These are phyloP conservation scores for Pythium brachiatum DNA, from an alignment of 352 stramenopile genomes.

Conservation along the genomic window DNA sequence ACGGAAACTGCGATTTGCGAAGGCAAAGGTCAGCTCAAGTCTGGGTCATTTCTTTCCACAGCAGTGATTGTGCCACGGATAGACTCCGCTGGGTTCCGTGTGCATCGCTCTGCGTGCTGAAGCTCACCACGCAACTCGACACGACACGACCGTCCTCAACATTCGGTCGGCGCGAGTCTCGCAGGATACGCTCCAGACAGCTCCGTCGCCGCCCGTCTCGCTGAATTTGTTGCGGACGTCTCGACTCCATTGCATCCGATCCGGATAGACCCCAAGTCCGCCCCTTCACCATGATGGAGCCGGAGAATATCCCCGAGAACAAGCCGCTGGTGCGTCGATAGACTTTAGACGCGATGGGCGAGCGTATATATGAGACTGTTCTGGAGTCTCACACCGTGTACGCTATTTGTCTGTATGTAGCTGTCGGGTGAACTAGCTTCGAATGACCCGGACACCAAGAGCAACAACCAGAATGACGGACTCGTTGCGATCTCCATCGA, in stretches of 20 bases:
- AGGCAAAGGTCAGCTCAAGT: not conserved
- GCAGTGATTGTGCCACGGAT: not conserved
- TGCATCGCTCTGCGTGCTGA: not conserved
- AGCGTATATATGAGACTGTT: slow-evolving; percentile 1
- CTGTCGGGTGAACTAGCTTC: slow-evolving; percentile 19
- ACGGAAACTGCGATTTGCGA: not conserved
- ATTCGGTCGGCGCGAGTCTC: not conserved
- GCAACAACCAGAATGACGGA: slow-evolving; percentile 24
- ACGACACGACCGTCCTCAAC: not conserved
- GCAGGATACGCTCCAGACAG: not conserved
- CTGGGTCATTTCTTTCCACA: slow-evolving; percentile 3
- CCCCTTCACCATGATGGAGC: slow-evolving; percentile 52
- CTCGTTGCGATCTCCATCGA: slow-evolving; percentile 55
- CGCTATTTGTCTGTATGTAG: slow-evolving; percentile 29
- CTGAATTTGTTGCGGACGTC: not conserved
- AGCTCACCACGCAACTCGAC: not conserved
- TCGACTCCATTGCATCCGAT: not conserved
- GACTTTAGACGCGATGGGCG: not conserved
- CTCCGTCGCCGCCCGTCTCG: not conserved
- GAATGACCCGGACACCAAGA: slow-evolving; percentile 12
- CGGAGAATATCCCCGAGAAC: slow-evolving; percentile 55
- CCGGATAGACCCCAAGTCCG: not conserved
- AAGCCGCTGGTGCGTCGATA: slow-evolving; percentile 50
- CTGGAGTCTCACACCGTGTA: not conserved
- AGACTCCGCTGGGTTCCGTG: not conserved